These are phyloP conservation scores for Aspergillus baeticus DNA, from an alignment of 495 filamentous ascomycete species.

Conservation along the genomic window DNA sequence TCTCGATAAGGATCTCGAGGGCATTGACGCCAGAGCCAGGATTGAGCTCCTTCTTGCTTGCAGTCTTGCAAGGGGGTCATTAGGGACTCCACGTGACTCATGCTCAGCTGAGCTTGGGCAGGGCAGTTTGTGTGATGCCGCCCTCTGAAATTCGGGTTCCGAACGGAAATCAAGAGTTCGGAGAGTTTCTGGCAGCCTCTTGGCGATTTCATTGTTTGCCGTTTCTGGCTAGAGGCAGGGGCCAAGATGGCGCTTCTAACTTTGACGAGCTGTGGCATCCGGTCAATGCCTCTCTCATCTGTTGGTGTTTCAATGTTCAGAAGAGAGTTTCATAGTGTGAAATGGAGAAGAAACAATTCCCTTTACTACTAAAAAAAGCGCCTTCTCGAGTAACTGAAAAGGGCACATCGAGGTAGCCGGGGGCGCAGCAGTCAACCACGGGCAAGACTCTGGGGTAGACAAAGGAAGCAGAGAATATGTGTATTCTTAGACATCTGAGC, in stretches of 20 bases:
- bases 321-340: neutral
- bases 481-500: conserved; percentile 7
- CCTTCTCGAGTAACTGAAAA: neutral
- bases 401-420: neutral
- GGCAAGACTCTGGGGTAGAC: neutral
- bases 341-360: neutral
- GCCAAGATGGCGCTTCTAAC: neutral
- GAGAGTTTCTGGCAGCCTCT: neutral
- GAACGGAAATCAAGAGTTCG: neutral
- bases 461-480: neutral
- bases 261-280: neutral
- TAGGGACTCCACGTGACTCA: too few relatives aligned
- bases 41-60: too few relatives aligned
- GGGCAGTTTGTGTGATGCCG: neutral
- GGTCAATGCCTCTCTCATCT: neutral
- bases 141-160: neutral
- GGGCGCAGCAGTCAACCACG: conserved; percentile 5
- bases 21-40: too few relatives aligned
- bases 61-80: too few relatives aligned
- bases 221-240: neutral
- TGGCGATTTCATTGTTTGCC: neutral
- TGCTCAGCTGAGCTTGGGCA: too few relatives aligned
- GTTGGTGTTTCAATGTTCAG: neutral
- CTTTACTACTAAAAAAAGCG: conserved; percentile 2
- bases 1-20: too few relatives aligned